A percentile compares a stretch with the other conserved stretches of the same genome.
These are phyloP conservation scores for Danielia oregonensis DNA, from an alignment of 805 yeast species.

Conservation along the genomic window DNA sequence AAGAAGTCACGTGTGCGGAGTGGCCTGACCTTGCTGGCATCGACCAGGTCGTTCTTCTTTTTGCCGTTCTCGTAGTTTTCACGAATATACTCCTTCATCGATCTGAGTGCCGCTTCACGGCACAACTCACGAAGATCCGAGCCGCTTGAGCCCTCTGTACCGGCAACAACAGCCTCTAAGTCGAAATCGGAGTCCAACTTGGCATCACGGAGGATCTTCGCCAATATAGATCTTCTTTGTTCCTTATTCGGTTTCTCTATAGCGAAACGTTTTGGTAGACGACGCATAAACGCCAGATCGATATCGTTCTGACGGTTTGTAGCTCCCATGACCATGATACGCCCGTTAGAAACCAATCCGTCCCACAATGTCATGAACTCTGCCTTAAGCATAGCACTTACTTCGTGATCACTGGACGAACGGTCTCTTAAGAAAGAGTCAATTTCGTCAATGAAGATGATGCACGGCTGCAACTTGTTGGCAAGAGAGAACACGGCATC, in stretches of 20 bases:
- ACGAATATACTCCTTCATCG: conserved; percentile 81
- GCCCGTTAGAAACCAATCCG: conserved; percentile 74
- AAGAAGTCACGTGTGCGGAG: conserved; percentile 62
- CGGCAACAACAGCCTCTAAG: conserved; percentile 51
- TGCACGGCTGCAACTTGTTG: conserved; percentile 86
- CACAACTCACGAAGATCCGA: conserved; percentile 89
- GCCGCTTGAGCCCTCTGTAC: conserved; percentile 76
- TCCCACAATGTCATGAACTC: conserved; percentile 99
- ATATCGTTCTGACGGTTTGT: conserved; percentile 91
- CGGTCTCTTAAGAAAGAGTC: conserved; percentile 92
- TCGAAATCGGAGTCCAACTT: conserved; percentile 59
- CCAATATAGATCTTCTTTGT: conserved; percentile 69
- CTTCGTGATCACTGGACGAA: conserved; percentile 82
- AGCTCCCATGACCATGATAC: conserved; percentile 88
- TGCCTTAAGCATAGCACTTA: conserved; percentile 90
- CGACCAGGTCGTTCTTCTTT: conserved; percentile 20
- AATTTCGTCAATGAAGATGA: conserved; percentile 92
- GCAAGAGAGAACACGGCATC: conserved; percentile 93
- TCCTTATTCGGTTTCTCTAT: conserved; percentile 64
- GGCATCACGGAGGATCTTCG: conserved; percentile 65
- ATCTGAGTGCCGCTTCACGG: conserved; percentile 86
- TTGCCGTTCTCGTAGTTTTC: conserved; percentile 45
- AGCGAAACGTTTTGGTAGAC: conserved; percentile 88
- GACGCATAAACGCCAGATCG: conserved; percentile 85
- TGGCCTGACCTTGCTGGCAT: conserved; percentile 53